A percentile compares a stretch with the other conserved stretches of the same genome.
Evolutionary conservation across 768 basidiomycete species (phyloP).

Genomic region (Hydnomerulius pinastri): DNA sequence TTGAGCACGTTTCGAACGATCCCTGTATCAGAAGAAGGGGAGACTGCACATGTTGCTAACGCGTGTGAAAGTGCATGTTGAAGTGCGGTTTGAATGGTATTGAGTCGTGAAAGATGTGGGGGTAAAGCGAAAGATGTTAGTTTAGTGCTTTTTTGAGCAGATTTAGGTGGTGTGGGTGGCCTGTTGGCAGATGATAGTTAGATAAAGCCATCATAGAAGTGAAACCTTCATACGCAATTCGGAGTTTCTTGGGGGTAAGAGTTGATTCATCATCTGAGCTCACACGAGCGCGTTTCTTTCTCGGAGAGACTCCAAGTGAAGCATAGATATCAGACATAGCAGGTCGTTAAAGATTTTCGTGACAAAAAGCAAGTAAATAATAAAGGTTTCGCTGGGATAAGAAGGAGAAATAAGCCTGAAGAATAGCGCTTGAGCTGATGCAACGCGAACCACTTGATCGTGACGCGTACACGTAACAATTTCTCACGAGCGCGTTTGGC

Average conservation of each 20-base stretch:
- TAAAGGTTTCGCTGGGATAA: constrained; percentile 16
- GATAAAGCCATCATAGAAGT: not conserved
- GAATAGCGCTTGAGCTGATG: not conserved
- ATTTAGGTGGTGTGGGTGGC: constrained; percentile 60
- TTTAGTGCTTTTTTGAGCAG: constrained; percentile 38
- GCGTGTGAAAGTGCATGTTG: constrained; percentile 86
- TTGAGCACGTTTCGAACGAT: constrained; percentile 78
- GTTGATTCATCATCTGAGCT: constrained; percentile 52
- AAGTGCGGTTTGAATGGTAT: constrained; percentile 64
- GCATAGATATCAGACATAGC: constrained; percentile 64
- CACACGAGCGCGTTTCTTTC: constrained; percentile 62
- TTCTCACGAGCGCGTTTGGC: constrained; percentile 29
- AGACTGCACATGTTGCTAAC: constrained; percentile 78
- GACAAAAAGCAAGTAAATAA: constrained; percentile 4
- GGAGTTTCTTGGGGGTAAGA: constrained; percentile 70
- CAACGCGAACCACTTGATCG: constrained; percentile 21
- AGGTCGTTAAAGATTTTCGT: constrained; percentile 8
- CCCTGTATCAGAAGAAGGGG: constrained; percentile 76
- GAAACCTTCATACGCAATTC: constrained; percentile 48
- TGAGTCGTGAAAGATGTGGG: constrained; percentile 59
- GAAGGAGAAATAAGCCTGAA: constrained; percentile 17
- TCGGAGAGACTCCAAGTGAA: constrained; percentile 63
- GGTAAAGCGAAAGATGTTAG: constrained; percentile 45
- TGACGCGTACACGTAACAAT: constrained; percentile 34
- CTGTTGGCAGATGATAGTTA: constrained; percentile 31